Percentiles rank a stretch among this genome's conserved stretches.
phyloP scores from a whole-genome alignment of 1,139 yeast genomes.

The Starmera stellimalicola region DNA sequence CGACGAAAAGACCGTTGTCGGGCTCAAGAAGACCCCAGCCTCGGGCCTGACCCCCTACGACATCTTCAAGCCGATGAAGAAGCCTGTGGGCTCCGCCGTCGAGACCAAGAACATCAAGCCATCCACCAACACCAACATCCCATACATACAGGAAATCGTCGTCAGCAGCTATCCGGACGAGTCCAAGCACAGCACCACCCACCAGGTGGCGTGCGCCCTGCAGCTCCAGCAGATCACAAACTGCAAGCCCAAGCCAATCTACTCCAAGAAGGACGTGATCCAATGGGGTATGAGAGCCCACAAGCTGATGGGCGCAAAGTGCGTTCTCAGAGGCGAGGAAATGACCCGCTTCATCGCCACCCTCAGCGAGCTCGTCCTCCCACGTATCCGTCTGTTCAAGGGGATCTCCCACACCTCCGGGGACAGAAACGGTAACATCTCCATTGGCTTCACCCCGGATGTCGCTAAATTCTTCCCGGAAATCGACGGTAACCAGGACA shows the following conservation, averaged over 20 bases:
- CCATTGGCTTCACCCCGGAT: conserved; percentile 75
- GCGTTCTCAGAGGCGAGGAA: conserved; percentile 66
- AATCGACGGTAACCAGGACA: conserved; percentile 81
- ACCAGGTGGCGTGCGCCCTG: conserved; percentile 68
- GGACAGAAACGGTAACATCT: conserved; percentile 75
- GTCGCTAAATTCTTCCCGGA: conserved; percentile 86
- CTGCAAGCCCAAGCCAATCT: conserved; percentile 65
- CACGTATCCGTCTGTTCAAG: conserved; percentile 80
- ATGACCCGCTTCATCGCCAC: conserved; percentile 84
- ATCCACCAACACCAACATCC: conserved; percentile 57
- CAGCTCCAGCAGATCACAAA: conserved; percentile 93
- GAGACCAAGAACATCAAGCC: conserved; percentile 69
- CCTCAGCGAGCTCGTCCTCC: conserved; percentile 83
- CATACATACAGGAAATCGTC: conserved; percentile 54
- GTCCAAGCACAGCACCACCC: conserved; percentile 64
- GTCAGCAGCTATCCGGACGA: conserved; percentile 72
- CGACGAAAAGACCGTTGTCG: conserved; percentile 38
- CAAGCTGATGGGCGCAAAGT: conserved; percentile 87
- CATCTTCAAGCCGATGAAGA: conserved; percentile 60
- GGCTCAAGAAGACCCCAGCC: conserved; percentile 77
- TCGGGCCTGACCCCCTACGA: conserved; percentile 87
- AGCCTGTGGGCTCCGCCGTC: conserved; percentile 56
- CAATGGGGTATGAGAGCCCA: conserved; percentile 86
- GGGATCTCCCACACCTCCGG: conserved; percentile 77
- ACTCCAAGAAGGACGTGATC: conserved; percentile 72